Evolutionary conservation across 768 basidiomycete species (phyloP).

Genomic region (Pleurotus platypus): DNA sequence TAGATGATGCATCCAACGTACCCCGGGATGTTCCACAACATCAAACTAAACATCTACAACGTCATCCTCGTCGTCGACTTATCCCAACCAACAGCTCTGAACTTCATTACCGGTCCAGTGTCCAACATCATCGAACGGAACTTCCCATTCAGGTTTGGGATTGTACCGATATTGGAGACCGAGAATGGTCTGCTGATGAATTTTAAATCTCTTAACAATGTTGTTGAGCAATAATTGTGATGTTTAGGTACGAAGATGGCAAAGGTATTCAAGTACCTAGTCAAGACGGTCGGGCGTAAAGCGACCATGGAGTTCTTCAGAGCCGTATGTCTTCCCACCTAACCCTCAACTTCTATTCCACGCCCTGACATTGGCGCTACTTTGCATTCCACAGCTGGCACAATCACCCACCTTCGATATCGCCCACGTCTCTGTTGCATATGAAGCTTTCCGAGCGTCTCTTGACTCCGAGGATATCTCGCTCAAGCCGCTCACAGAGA

Average conservation of each 20-base stretch:
- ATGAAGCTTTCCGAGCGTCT: background rate
- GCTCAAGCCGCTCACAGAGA: slow-evolving; percentile 12
- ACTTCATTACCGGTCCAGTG: slow-evolving; percentile 63
- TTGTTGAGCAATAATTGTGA: background rate
- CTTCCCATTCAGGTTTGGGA: slow-evolving; percentile 80
- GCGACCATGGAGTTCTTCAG: slow-evolving; percentile 61
- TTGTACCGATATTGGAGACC: slow-evolving; percentile 71
- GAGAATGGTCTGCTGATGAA: slow-evolving; percentile 28
- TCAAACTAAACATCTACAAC: slow-evolving; percentile 82
- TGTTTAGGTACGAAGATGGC: slow-evolving; percentile 64
- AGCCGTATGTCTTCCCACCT: slow-evolving; percentile 30
- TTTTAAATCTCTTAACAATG: background rate
- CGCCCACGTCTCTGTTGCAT: slow-evolving; percentile 29
- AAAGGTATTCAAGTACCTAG: slow-evolving; percentile 62
- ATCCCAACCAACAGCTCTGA: slow-evolving; percentile 53
- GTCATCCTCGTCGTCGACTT: slow-evolving; percentile 80
- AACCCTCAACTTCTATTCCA: background rate
- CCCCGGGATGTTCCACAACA: slow-evolving; percentile 73
- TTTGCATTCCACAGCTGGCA: slow-evolving; percentile 28
- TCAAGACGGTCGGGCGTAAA: slow-evolving; percentile 58
- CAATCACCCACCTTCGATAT: slow-evolving; percentile 27
- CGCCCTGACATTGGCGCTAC: background rate
- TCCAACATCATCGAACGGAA: slow-evolving; percentile 67
- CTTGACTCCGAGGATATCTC: background rate
- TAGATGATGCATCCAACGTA: slow-evolving; percentile 59